Percentiles rank a stretch among this genome's conserved stretches.
Evolutionary conservation across 768 basidiomycete genomes (phyloP).

Genomic region (Cyclocybe aegerita): DNA sequence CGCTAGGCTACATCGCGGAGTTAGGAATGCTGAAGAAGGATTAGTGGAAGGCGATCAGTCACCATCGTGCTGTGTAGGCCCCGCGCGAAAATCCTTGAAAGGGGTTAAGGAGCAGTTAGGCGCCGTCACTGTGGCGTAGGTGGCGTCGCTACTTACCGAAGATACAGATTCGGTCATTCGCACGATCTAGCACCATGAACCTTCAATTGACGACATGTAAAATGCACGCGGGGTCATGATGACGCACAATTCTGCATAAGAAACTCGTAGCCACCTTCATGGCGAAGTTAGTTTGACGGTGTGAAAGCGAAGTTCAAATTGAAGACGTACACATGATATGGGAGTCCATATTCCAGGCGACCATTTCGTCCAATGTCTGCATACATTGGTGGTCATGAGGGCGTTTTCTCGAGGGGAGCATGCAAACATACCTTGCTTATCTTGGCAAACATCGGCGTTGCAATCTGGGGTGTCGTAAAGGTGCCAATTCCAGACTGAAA

Average conservation of each 20-base stretch:
- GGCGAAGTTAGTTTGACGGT: background rate
- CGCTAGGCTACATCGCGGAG: conserved; percentile 32
- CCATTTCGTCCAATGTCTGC: conserved; percentile 39
- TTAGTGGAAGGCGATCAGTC: background rate
- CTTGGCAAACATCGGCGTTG: conserved; percentile 42
- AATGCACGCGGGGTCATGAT: background rate
- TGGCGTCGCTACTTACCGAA: conserved; percentile 37
- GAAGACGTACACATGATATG: conserved; percentile 47
- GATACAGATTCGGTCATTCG: conserved; percentile 56
- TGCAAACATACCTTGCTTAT: conserved; percentile 35
- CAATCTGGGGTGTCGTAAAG: conserved; percentile 42
- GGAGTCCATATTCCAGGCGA: conserved; percentile 49
- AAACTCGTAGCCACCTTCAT: conserved; percentile 52
- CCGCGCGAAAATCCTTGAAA: conserved; percentile 54
- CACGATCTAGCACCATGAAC: conserved; percentile 29
- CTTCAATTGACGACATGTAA: background rate
- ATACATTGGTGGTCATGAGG: background rate
- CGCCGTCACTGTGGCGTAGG: background rate
- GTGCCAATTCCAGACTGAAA: conserved; percentile 54
- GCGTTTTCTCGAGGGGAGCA: background rate
- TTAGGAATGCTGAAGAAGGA: background rate
- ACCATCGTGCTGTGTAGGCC: conserved; percentile 52
- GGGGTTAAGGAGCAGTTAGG: background rate
- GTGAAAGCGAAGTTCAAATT: background rate
- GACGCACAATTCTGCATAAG: conserved; percentile 57